Evolutionary conservation across 805 yeast genomes (phyloP), one percentile per base, ranked within the genome.

Genomic region (Candida maesae): DNA sequence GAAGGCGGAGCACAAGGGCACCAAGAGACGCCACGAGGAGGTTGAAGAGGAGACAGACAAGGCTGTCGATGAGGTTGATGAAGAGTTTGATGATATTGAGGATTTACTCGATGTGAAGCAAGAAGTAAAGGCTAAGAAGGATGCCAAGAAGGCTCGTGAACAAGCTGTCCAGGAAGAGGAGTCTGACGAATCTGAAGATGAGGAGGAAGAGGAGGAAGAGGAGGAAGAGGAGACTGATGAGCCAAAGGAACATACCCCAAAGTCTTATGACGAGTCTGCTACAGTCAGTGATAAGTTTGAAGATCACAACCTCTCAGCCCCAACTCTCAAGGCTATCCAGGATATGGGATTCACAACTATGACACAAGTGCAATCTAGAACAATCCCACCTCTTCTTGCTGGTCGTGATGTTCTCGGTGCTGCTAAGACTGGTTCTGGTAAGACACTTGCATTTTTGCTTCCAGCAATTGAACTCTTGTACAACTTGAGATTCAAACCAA

Each of bases 371-470:
- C 99, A 93, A 66, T 83, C 95, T 20, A 80, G 91, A 66, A 89
- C 99, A 11, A 93, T 93, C 41, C 98, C 99, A 6, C 98, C 99
- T 10, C 71, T 93, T 47, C 67, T 95, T 49, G 97, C 98, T 1
- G 99, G 99, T 33, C 79, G 91, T 54, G 99, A 93, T 66, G 98
- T 95, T 16, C 73, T 93, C 40, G 99, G 99, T 52, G 99, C 99
- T n/a, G 99, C 99, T 42, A 91, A 90, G 68, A 93, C 99, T 3
- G 99, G 99, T 40, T 89, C 97, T 1, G 99, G 99, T 61, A 93
- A 93, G 69, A 93, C 99, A 0, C 69, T 95, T 46, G 98, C 99
- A 9, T 93, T 93, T 55, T 70, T 93, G 58, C 76, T 93, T 45
- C 99, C 99, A 12, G 99, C 99, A 24, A 83, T 93, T 50, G 99